Percentiles rank a stretch among this genome's conserved stretches.
Evolutionary conservation across 345 rosid species (phyloP).

Genomic region (Gossypium herbaceum): DNA sequence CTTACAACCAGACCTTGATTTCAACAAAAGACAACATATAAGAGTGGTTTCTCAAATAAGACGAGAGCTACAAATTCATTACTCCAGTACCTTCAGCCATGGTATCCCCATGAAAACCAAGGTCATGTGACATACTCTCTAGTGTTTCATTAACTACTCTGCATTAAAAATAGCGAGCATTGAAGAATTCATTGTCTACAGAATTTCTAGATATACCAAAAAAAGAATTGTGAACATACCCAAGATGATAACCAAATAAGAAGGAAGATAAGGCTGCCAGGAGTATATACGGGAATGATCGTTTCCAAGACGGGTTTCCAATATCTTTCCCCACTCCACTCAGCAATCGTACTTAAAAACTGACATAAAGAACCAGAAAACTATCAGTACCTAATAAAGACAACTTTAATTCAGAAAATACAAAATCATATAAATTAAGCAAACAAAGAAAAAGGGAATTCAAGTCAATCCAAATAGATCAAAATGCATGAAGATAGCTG

Average conservation of each 20-base stretch:
- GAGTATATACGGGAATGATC: constrained; percentile 71
- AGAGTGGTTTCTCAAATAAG: constrained; percentile 17
- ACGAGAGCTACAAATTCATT: constrained; percentile 13
- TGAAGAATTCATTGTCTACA: constrained; percentile 7
- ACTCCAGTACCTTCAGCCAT: constrained; percentile 71
- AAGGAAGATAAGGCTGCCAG: constrained; percentile 74
- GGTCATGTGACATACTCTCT: constrained; percentile 85
- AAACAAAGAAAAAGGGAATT: neutral
- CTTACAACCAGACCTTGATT: constrained; percentile 87
- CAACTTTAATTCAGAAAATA: neutral
- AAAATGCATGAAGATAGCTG: neutral
- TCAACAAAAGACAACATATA: constrained; percentile 20
- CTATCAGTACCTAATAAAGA: neutral
- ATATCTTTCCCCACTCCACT: constrained; percentile 54
- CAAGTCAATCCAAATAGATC: neutral
- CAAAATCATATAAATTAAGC: neutral
- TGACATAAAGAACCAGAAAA: constrained; percentile 22
- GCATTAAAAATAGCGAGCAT: constrained; percentile 24
- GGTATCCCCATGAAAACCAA: constrained; percentile 74
- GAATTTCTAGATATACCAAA: neutral
- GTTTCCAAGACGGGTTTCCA: constrained; percentile 79
- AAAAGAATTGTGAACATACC: constrained; percentile 37
- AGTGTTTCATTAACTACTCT: constrained; percentile 92
- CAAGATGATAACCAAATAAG: constrained; percentile 85
- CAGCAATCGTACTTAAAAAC: constrained; percentile 39